Evolutionary conservation across 108 stramenopile species (phyloP).

Genomic region (Pelagomonas calceolata): DNA sequence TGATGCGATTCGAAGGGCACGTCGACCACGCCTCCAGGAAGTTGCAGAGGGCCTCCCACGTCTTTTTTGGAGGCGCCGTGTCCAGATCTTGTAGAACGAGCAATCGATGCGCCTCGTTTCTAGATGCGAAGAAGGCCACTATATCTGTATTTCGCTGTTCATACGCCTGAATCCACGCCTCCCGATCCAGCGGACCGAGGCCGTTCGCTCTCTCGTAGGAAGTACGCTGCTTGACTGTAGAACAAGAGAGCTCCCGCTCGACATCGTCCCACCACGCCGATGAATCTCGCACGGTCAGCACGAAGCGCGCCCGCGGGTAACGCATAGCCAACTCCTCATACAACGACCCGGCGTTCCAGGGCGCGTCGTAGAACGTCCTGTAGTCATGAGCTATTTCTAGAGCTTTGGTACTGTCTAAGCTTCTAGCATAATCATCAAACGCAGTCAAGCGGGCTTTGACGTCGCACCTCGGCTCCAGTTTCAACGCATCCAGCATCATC

Average conservation of each 20-base stretch:
- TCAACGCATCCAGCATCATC: not conserved
- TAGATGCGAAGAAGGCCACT: not conserved
- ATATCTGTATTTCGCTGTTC: not conserved
- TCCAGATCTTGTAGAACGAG: not conserved
- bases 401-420: too few species aligned
- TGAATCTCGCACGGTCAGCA: not conserved
- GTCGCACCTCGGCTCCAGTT: not conserved
- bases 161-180: not conserved
- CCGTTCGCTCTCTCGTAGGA: not conserved
- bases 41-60: not conserved
- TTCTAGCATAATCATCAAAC: not conserved
- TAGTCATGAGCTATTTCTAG: not conserved
- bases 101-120: not conserved
- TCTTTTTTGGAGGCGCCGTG: not conserved
- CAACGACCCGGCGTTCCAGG: not conserved
- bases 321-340: not conserved
- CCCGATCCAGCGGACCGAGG: not conserved
- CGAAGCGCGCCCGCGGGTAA: not conserved
- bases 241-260: not conserved
- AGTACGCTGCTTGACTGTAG: not conserved
- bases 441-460: not conserved
- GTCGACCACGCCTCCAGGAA: not conserved
- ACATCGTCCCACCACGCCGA: not conserved
- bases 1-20: not conserved
- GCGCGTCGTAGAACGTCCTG: not conserved